A percentile compares a stretch with the other conserved stretches of the same genome.
Evolutionary conservation across 2,329 filamentous ascomycete species (phyloP).

Genomic region (Fusarium redolens): DNA sequence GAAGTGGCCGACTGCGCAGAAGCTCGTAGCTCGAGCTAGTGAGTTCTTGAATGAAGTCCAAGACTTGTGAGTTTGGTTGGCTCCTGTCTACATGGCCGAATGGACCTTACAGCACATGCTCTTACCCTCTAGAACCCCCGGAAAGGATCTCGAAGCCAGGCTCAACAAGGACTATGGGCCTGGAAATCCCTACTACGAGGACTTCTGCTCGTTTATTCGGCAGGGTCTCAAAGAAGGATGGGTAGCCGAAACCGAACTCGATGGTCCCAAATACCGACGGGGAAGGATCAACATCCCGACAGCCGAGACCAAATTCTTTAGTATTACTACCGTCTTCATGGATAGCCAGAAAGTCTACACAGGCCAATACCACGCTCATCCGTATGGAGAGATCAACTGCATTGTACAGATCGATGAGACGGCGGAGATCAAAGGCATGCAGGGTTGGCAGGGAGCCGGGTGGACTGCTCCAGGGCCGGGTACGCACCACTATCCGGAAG

Average conservation of each 20-base stretch:
- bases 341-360: neutral
- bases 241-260: neutral
- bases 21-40: too few relatives aligned
- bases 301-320: neutral
- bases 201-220: neutral
- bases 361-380: neutral
- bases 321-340: neutral
- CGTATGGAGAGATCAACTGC: neutral
- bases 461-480: neutral
- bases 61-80: too few relatives aligned
- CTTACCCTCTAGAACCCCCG: neutral
- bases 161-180: neutral
- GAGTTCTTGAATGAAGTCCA: too few relatives aligned
- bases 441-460: neutral
- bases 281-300: neutral
- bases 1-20: too few relatives aligned
- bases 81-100: too few relatives aligned
- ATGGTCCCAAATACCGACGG: neutral
- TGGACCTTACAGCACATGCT: too few relatives aligned
- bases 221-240: neutral
- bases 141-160: neutral
- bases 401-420: neutral
- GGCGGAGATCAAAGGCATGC: neutral
- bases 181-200: neutral
- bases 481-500: neutral